Base-by-base conservation (phyloP, 768 basidiomycete genomes). In the Suillus clintonianus region DNA sequence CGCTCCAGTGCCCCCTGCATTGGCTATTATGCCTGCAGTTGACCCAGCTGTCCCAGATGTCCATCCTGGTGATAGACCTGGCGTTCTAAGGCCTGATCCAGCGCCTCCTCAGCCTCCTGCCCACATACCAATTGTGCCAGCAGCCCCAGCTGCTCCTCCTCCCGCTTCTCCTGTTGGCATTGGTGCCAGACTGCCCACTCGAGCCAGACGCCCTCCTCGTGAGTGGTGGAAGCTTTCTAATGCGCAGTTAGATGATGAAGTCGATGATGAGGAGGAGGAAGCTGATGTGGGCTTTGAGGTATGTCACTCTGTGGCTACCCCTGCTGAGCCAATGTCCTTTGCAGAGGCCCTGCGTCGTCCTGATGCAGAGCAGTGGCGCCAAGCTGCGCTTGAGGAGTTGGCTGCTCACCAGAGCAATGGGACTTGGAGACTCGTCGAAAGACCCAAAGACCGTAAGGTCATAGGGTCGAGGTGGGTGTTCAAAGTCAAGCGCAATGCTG, bases 381-480 rank as follows among this genome's bases (percentile, higher is more conserved):
- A 43, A 9, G 74, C 74, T 1, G 70, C 72, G 22, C 59, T 69
- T 6, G 62, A 68, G 11, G 71, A 77, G 65, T 30, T 77, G 5
- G 55, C 47, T 45, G 59, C 68, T 5, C 65, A 75, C 24, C 53
- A 61, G 27, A 51, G 39, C 32, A 74, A 69, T 56, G 65, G 65
- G 14, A 74, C 67, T 34, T 76, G 71, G 68, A 56, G 64, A 32
- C 59, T 73, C 6, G 69, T 68, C 0, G 45, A 62, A 11, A 58
- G 76, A n/a, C 79, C 80, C 8, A 39, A 54, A 5, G 71, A 72
- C 11, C 45, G 62, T 9, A 79, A 75, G 51, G 64, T 71, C 22
- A 71, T 24, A 8, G 68, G 72, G 1, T 69, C 64, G 8, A 70
- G 73, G n/a, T 83, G 80, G 78, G 79, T 83, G 10, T 83, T 75